These are phyloP conservation scores for Vishniacozyma victoriae DNA, from an alignment of 768 basidiomycete species.

Conservation along the genomic window DNA sequence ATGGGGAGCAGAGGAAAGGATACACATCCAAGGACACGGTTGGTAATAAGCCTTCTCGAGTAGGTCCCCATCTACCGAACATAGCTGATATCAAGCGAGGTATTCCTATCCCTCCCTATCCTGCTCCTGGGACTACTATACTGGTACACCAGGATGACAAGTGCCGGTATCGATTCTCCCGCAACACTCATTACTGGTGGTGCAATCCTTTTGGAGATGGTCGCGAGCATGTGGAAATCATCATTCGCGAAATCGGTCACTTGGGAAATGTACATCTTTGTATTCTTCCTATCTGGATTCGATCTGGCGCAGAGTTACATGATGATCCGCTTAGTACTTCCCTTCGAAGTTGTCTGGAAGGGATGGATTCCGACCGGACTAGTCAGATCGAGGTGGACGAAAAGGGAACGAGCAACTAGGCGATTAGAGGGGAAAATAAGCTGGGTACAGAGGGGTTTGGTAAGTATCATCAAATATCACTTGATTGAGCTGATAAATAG, in stretches of 20 bases:
- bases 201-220: neutral
- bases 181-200: neutral
- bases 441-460: neutral
- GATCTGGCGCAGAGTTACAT: neutral
- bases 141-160: slow-evolving; percentile 21
- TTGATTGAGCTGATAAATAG: neutral
- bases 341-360: slow-evolving; percentile 3
- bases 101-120: slow-evolving; percentile 4
- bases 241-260: too few species aligned
- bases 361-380: slow-evolving; percentile 3
- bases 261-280: neutral
- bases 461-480: slow-evolving; percentile 7
- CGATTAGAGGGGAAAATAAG: neutral
- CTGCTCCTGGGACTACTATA: slow-evolving; percentile 9
- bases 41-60: slow-evolving; percentile 5
- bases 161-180: slow-evolving; percentile 6
- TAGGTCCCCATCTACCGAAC: neutral
- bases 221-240: neutral
- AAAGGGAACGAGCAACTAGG: slow-evolving; percentile 6
- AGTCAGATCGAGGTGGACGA: slow-evolving; percentile 2
- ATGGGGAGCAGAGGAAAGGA: slow-evolving; percentile 8
- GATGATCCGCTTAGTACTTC: slow-evolving; percentile 1
- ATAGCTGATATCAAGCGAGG: neutral
- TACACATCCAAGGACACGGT: slow-evolving; percentile 10
- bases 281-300: neutral